Evolutionary conservation across 2,329 filamentous ascomycete species (phyloP).

Genomic region (Cladobotryum mycophilum): DNA sequence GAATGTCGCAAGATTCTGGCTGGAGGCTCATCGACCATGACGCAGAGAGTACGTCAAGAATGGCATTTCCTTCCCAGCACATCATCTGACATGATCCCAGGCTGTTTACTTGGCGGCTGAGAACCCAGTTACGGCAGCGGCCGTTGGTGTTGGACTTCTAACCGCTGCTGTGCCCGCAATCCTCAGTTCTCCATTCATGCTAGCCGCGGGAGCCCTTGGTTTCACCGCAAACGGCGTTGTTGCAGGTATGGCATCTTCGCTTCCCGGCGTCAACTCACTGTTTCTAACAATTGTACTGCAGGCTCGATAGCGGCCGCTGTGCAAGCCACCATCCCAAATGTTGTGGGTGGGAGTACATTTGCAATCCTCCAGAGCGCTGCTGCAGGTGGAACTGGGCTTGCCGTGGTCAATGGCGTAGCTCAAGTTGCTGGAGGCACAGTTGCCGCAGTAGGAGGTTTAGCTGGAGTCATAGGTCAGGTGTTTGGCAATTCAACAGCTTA

Average conservation of each 20-base stretch:
- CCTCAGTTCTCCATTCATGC: not conserved
- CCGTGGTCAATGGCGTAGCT: not conserved
- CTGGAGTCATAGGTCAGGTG: not conserved
- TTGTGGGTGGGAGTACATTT: not conserved
- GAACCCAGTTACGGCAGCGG: not conserved
- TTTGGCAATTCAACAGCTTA: not conserved
- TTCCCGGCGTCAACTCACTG: too few relatives aligned
- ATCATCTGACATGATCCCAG: not conserved
- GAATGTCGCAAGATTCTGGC: not conserved
- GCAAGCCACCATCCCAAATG: too few relatives aligned
- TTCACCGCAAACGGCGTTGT: not conserved
- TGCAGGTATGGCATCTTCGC: not conserved
- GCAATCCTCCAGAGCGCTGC: not conserved
- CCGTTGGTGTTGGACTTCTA: not conserved
- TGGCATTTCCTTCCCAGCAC: not conserved
- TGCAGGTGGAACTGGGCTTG: not conserved
- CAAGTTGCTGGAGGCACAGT: not conserved
- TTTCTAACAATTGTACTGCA: too few relatives aligned
- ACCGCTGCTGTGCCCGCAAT: not conserved
- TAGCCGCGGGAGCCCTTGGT: not conserved
- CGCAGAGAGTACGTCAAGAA: not conserved
- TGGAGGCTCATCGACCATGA: not conserved
- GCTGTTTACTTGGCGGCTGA: not conserved
- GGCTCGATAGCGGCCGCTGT: too few relatives aligned
- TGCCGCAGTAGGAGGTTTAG: not conserved